These are phyloP conservation scores for Trichomonas vaginalis DNA, from an alignment of 208 protist species.

Conservation along the genomic window DNA sequence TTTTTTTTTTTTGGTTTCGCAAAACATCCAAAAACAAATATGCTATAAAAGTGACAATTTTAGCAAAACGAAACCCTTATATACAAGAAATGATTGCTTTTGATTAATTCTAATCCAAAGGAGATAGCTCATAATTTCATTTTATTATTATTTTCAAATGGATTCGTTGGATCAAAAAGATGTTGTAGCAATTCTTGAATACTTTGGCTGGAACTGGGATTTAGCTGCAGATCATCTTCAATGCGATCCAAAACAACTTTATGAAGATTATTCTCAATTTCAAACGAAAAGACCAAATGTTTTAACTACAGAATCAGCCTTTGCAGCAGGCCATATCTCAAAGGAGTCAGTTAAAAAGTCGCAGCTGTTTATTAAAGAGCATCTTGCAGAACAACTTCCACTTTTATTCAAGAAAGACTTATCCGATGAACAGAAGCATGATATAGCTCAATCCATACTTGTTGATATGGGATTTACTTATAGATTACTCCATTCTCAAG, in stretches of 20 bases:
- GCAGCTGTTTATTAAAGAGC: background rate
- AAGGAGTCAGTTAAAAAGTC: background rate
- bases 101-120: too few species aligned
- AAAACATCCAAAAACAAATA: too few species aligned
- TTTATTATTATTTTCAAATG: background rate
- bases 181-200: background rate
- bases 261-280: background rate
- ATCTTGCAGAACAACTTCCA: background rate
- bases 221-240: background rate
- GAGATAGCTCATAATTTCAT: too few species aligned
- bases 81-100: too few species aligned
- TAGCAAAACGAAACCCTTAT: too few species aligned
- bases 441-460: background rate
- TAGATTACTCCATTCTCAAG: background rate
- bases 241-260: background rate
- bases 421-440: background rate
- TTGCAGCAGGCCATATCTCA: background rate
- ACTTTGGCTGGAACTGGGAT: constrained; percentile 10
- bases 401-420: background rate
- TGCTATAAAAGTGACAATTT: too few species aligned
- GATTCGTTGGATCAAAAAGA: background rate
- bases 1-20: too few species aligned
- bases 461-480: background rate
- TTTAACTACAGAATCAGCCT: background rate
- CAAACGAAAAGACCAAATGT: background rate